Percentiles rank a stretch among this genome's conserved stretches.
Evolutionary conservation across 2,329 filamentous ascomycete species (phyloP).

Genomic region (Exophiala xenobiotica): DNA sequence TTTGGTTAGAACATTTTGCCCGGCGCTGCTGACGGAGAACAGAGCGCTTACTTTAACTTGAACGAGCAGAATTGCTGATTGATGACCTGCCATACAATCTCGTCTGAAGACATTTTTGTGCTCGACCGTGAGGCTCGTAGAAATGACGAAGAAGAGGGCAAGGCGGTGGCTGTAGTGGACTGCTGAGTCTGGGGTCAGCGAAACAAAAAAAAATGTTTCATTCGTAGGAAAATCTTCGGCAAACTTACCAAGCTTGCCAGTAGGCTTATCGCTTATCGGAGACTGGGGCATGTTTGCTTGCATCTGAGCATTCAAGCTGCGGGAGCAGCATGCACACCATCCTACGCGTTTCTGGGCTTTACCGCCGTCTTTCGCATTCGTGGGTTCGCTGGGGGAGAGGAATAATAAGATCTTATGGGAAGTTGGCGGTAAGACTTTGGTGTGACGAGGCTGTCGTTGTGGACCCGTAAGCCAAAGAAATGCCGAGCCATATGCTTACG

Average conservation of each 20-base stretch:
- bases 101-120: conserved; percentile 75
- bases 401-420: too few relatives aligned
- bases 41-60: conserved; percentile 75
- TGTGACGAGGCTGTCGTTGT: too few relatives aligned
- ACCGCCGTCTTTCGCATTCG: too few relatives aligned
- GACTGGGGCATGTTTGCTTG: too few relatives aligned
- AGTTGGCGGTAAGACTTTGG: too few relatives aligned
- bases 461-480: too few relatives aligned
- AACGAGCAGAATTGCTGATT: conserved; percentile 94
- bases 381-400: too few relatives aligned
- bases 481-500: too few relatives aligned
- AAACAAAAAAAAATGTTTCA: background rate
- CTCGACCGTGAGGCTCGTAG: too few relatives aligned
- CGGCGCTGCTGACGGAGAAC: conserved; percentile 1
- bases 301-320: too few relatives aligned
- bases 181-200: background rate
- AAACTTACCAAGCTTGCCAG: background rate
- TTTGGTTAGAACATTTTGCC: conserved; percentile 9
- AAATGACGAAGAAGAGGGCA: background rate
- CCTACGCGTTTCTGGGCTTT: too few relatives aligned
- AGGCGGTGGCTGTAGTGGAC: background rate
- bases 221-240: background rate
- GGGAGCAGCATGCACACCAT: too few relatives aligned
- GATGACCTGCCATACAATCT: conserved; percentile 96
- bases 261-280: background rate